phyloP scores from a whole-genome alignment of 2,329 filamentous ascomycete genomes.

The Aphanocladium album region DNA sequence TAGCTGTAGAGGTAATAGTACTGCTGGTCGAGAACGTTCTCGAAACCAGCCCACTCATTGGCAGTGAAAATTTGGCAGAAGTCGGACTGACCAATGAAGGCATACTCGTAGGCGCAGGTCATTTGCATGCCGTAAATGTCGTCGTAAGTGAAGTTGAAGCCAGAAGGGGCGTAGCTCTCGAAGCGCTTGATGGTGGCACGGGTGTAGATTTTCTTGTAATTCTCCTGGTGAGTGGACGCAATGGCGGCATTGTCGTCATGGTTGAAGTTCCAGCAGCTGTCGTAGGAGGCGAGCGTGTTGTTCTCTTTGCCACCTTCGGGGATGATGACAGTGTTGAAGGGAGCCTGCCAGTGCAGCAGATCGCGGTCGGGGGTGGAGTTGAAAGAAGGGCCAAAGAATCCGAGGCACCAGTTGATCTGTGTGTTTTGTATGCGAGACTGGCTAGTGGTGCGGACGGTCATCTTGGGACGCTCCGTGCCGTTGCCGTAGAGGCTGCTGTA shows the following conservation, averaged over 20 bases:
- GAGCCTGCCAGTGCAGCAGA: constrained; percentile 34
- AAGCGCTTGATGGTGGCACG: constrained; percentile 39
- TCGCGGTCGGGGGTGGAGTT: constrained; percentile 30
- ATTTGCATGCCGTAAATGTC: constrained; percentile 49
- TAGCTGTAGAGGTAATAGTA: constrained; percentile 75
- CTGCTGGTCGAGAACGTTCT: constrained; percentile 47
- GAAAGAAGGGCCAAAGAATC: constrained; percentile 47
- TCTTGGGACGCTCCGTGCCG: constrained; percentile 40
- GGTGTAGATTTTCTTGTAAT: constrained; percentile 43
- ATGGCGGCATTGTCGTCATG: constrained; percentile 27
- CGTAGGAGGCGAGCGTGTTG: constrained; percentile 56
- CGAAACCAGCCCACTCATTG: constrained; percentile 64
- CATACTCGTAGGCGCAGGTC: constrained; percentile 50
- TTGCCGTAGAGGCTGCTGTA: constrained; percentile 43
- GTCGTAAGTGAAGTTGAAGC: constrained; percentile 43
- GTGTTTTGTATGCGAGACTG: constrained; percentile 51
- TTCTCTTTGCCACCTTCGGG: constrained; percentile 59
- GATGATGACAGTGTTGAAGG: constrained; percentile 54
- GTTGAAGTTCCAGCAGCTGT: constrained; percentile 39
- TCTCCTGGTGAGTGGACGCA: constrained; percentile 36
- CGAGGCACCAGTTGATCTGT: constrained; percentile 47
- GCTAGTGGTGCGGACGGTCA: constrained; percentile 48
- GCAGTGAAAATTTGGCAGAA: constrained; percentile 68
- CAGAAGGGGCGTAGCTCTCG: constrained; percentile 39
- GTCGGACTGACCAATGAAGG: constrained; percentile 42